Evolutionary conservation across 768 basidiomycete species (phyloP).

Genomic region (Lactarius evosmus): DNA sequence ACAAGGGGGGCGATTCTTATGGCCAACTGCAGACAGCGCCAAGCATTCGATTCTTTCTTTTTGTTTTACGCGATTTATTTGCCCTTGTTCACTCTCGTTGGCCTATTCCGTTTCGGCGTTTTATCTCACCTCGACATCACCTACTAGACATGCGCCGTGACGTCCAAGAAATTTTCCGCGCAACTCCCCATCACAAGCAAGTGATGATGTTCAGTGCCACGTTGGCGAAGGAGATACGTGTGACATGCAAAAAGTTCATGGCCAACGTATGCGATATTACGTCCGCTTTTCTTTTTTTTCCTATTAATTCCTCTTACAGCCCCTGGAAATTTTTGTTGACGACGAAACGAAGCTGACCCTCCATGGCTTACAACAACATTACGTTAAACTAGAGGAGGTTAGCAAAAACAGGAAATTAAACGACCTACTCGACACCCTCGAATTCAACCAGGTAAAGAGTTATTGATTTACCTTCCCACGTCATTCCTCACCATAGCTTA

Average conservation of each 20-base stretch:
- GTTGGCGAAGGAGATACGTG: conserved; percentile 91
- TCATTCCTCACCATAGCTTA: not conserved
- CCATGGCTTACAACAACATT: conserved; percentile 98
- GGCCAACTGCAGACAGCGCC: conserved; percentile 20
- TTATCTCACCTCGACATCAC: conserved; percentile 66
- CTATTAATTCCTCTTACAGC: conserved; percentile 46
- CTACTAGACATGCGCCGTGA: conserved; percentile 99
- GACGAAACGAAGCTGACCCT: conserved; percentile 98
- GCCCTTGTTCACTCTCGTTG: conserved; percentile 52
- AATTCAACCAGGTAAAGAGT: conserved; percentile 88
- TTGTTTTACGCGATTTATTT: conserved; percentile 39
- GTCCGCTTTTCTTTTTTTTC: conserved; percentile 5
- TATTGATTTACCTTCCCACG: not conserved
- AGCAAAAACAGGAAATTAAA: conserved; percentile 97
- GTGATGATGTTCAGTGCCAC: conserved; percentile 99
- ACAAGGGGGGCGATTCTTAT: conserved; percentile 15
- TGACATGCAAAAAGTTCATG: conserved; percentile 99
- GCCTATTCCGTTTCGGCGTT: conserved; percentile 46
- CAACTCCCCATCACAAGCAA: conserved; percentile 99
- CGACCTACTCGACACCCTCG: conserved; percentile 89
- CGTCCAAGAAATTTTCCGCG: conserved; percentile 99
- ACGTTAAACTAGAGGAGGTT: conserved; percentile 92
- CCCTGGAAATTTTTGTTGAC: conserved; percentile 98
- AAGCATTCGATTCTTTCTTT: conserved; percentile 24
- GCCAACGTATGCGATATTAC: conserved; percentile 67